Base-by-base conservation (phyloP, 805 yeast species). In the Candida sonorensis region DNA sequence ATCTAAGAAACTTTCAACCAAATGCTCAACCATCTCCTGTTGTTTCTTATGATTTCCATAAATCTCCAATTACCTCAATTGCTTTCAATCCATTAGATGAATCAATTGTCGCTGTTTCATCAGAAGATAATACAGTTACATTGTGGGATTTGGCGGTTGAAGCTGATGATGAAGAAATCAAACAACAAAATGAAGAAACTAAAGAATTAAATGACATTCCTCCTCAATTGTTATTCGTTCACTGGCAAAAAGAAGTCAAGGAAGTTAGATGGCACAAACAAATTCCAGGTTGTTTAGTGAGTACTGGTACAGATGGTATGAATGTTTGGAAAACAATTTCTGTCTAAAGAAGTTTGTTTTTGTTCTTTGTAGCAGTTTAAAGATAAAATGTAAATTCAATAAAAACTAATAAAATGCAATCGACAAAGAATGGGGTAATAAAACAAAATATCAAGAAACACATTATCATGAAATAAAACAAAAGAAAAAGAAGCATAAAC, bases 91-190 rank as follows among this genome's bases (percentile, higher is more conserved):
- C 97, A 30, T 66, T 80, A 44, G 98, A 92, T 56, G 98, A 92
- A 61, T 85, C 96, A 1, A 86, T 88, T 41, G 73, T 92, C 34
- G 97, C 97, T 2, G 97, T 90, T 12, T 87, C 94, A 3, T 84
- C 95, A 1, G 97, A 88, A 55, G 98, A 92, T 60, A 87, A 87
- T 57, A 92, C 97, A 5, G 97, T 92, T 7, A 87, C 97, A 2
- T 65, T 92, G 44, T 92, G 98, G 98, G 98, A 92, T 64, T 69
- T 92, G 56, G 90, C 97, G 10, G 98, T 92, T 11, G 98, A 92
- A 64, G 97, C 97, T 4, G 98, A 88, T 38, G 97, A 92, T 54
- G 97, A 90, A 54, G 98, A 90, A 61, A 82, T 90, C 44, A 77
- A 83, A 36, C 82, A 81, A 51, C 97, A 90, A 62, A 73, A 76